phyloP scores from a whole-genome alignment of 75 land plant genomes.

The Picea glauca region DNA sequence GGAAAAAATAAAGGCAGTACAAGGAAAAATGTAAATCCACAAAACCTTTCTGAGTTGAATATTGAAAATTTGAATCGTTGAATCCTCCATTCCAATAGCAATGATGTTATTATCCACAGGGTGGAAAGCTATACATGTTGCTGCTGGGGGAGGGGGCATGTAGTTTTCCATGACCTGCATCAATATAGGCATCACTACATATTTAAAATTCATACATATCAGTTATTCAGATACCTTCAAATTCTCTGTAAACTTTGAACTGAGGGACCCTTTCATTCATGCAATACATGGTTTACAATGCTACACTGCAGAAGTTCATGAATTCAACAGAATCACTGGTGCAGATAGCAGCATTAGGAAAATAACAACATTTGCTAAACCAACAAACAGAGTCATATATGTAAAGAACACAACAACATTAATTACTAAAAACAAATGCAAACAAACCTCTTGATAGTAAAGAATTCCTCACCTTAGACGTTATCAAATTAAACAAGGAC shows the following conservation, averaged over 20 bases:
- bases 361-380: background rate
- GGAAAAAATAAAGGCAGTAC: no score
- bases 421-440: background rate
- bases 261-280: no score
- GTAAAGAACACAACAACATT: background rate
- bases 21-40: background rate
- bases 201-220: no score
- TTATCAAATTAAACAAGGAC: conserved; percentile 69
- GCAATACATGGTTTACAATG: background rate
- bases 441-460: background rate
- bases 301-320: background rate
- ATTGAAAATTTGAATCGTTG: conserved; percentile 48
- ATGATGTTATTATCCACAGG: conserved; percentile 56
- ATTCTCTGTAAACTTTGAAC: no score
- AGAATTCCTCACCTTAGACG: conserved; percentile 43
- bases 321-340: background rate
- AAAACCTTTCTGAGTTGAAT: conserved; percentile 40
- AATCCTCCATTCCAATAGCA: conserved; percentile 68
- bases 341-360: background rate
- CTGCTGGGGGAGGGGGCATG: conserved; percentile 59
- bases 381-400: background rate
- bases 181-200: background rate
- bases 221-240: background rate
- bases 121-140: conserved; percentile 52
- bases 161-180: conserved; percentile 44